phyloP scores from a whole-genome alignment of 2,329 filamentous ascomycete genomes.

The Xylariaceae sp. region DNA sequence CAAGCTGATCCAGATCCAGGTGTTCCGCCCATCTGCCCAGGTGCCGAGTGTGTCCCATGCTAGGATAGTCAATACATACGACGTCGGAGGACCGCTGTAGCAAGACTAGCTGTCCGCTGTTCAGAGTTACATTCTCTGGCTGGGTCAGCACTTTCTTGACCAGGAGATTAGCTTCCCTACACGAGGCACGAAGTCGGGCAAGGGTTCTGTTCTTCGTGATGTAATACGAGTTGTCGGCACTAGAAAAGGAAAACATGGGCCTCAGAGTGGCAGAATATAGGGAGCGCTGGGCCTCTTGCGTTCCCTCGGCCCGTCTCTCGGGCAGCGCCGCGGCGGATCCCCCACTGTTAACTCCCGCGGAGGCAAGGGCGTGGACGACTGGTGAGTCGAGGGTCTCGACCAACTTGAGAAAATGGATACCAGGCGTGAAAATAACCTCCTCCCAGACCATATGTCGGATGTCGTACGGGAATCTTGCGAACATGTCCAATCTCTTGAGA shows the following conservation, averaged over 20 bases:
- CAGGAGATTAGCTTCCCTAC: constrained; percentile 22
- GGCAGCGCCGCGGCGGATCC: background rate
- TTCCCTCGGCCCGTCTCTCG: background rate
- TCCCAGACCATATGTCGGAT: constrained; percentile 29
- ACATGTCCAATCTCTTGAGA: constrained; percentile 24
- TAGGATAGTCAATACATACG: constrained; percentile 30
- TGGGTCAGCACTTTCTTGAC: constrained; percentile 18
- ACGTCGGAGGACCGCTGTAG: constrained; percentile 26
- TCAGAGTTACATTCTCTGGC: constrained; percentile 24
- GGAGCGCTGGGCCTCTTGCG: background rate
- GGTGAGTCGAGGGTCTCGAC: constrained; percentile 12
- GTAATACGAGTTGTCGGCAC: constrained; percentile 29
- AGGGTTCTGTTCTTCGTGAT: constrained; percentile 24
- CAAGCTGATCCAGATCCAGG: constrained; percentile 25
- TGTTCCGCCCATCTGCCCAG: constrained; percentile 25
- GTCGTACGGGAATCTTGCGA: constrained; percentile 27
- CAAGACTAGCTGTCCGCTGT: constrained; percentile 23
- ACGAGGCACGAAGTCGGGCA: constrained; percentile 22
- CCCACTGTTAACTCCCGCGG: background rate
- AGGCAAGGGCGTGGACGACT: background rate
- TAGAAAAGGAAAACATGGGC: constrained; percentile 20
- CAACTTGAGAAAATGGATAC: constrained; percentile 32
- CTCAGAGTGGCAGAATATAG: constrained; percentile 19
- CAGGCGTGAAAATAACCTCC: constrained; percentile 24
- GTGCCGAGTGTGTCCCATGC: constrained; percentile 14